Evolutionary conservation across 345 rosid genomes (phyloP), one percentile per base, ranked within the genome.

Genomic region (Excoecaria cochinchinensis): DNA sequence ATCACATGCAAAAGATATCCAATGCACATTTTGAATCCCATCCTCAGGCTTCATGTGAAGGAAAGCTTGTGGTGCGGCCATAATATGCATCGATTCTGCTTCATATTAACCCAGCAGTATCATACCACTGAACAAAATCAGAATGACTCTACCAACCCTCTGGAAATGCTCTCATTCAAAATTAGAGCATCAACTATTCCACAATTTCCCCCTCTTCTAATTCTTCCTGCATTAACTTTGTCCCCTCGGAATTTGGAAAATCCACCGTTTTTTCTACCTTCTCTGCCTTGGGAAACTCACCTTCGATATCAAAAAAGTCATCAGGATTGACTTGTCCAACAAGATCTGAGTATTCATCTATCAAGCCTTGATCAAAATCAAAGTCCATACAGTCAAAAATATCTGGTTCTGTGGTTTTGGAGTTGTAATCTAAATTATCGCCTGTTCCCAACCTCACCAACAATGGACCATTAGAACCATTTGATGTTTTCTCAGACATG

Each of bases 141-240:
- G 24, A 74, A 40, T 16, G 4, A 17, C 7, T 6, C 15, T 8
- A 10, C n/a, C 8, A 39, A 24, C 42, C 36, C 51, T 16, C 10
- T 6, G 4, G 22, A 16, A 21, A 4, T 53, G 64, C 66, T 57
- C 16, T 31, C 17, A 24, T 25, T 42, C 15, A 19, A 19, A 66
- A 21, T 24, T 46, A 42, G 12, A 14, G 5, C 0, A 57, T 14
- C 19, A 56, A 67, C 69, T 82, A 91, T 66, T 92, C 88, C 19
- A 74, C 76, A 77, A 92, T 91, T 77, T 92, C 99, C 24, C 95
- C 97, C 81, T 95, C 99, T 87, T 95, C 99, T 73, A 89, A 79
- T 71, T 86, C 99, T 73, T 86, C 87, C 8, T 19, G 77, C 69
- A 21, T 68, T 36, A 70, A 21, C 46, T 73, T 64, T 61, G 40